Base-by-base conservation (phyloP, 805 yeast genomes). In the Zygotorulaspora florentina region DNA sequence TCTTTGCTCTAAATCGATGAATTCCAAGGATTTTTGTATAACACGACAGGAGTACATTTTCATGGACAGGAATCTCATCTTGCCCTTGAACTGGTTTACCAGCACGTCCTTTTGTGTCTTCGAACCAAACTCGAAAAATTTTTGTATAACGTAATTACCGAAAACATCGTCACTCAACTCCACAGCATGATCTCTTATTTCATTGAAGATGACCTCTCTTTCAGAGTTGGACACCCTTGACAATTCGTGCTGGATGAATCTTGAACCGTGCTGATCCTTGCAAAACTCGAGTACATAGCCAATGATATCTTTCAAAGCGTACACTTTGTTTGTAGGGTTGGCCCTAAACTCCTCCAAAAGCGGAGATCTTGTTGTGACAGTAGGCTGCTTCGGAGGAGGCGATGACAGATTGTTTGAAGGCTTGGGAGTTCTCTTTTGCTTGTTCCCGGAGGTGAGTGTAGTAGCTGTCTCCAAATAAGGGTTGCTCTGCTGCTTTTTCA, bases 1-100 rank as follows among this genome's bases (percentile, higher is more conserved):
- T 65, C 87, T 93, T 52, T 86, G 85, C 1, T 75, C 77, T 8
- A 77, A 64, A 2, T 72, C 71, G 35, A 87, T 73, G 50, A 80
- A 81, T 63, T 87, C 96, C 43, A 93, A 72, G 1, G 97, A 97
- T 59, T 88, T 78, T 68, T 93, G 99, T 29, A 93, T 95, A 39
- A 93, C 99, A 54, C 99, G 77, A 64, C 99, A 93, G 2, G 98
- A 98, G 65, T 93, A 93, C 96, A 91, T 91, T 61, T 93, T 98
- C 59, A 89, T 68, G 0, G 96, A 85, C 45, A 93, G 71, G 16
- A 75, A 76, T 51, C 85, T 76, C 59, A 93, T 80, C 41, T 83
- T 83, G 7, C 90, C 88, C 45, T 73, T 72, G 28, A 60, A 59
- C 38, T 62, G 58, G 33, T 77, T 82, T 42, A 87, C 77, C 51